Evolutionary conservation across 805 yeast genomes (phyloP).

Genomic region (Saturnispora silvae): DNA sequence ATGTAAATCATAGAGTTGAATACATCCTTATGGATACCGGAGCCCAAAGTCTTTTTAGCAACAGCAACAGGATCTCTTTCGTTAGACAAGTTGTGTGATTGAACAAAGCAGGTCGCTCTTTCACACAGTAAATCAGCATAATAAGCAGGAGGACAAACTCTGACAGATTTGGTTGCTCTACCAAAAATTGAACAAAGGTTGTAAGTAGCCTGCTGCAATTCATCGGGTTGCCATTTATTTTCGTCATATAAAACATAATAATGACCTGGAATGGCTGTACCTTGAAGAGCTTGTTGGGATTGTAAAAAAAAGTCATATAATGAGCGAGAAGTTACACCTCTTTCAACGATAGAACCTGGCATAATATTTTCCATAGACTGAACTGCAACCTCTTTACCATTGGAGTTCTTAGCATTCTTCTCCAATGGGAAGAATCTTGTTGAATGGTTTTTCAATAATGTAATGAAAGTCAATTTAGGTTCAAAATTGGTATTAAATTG

Average conservation of each 20-base stretch:
- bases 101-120: conserved; percentile 20
- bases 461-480: conserved; percentile 22
- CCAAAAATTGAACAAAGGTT: conserved; percentile 23
- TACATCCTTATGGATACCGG: conserved; percentile 17
- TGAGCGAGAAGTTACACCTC: conserved; percentile 23
- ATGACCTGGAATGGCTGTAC: conserved; percentile 27
- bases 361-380: conserved; percentile 17
- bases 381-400: conserved; percentile 16
- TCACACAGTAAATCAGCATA: conserved; percentile 24
- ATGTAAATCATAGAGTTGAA: conserved; percentile 16
- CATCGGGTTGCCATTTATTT: conserved; percentile 20
- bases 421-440: conserved; percentile 24
- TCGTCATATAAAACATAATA: conserved; percentile 26
- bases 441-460: conserved; percentile 19
- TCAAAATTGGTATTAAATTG: conserved; percentile 13
- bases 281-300: conserved; percentile 26
- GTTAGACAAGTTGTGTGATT: conserved; percentile 8
- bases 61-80: conserved; percentile 13
- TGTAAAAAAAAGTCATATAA: conserved; percentile 24
- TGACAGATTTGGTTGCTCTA: conserved; percentile 25
- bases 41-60: conserved; percentile 12
- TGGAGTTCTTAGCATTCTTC: conserved; percentile 18
- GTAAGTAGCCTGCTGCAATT: conserved; percentile 20
- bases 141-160: conserved; percentile 27
- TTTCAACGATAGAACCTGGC: conserved; percentile 26